A percentile compares a stretch with the other conserved stretches of the same genome.
phyloP scores from a whole-genome alignment of 371 early-diverging fungal species.

The Circinella minor region DNA sequence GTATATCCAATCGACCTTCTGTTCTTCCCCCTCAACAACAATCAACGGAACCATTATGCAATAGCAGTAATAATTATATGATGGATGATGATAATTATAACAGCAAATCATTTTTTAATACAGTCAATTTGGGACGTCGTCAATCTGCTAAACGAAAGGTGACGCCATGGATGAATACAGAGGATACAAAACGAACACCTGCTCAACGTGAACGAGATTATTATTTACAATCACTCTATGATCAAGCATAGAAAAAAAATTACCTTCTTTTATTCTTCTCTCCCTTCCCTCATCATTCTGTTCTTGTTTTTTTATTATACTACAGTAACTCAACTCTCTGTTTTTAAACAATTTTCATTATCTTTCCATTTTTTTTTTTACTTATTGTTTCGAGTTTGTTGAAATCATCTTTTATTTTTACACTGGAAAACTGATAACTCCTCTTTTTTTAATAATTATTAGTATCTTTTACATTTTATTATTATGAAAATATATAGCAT shows the following conservation, averaged over 20 bases:
- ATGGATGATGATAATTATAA: neutral
- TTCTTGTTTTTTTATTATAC: too few relatives aligned
- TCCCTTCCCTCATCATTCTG: too few relatives aligned
- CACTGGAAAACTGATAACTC: too few relatives aligned
- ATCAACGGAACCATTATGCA: neutral
- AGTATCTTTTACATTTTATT: too few relatives aligned
- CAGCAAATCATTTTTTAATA: conserved; percentile 14
- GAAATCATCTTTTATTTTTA: too few relatives aligned
- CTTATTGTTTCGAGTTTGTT: too few relatives aligned
- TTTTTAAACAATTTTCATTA: too few relatives aligned
- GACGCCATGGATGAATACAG: conserved; percentile 21
- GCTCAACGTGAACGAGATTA: conserved; percentile 37
- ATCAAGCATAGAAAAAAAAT: neutral
- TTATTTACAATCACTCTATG: conserved; percentile 21
- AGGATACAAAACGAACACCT: conserved; percentile 23
- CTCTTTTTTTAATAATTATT: too few relatives aligned
- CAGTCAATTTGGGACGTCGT: conserved; percentile 14
- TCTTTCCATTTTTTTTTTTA: too few relatives aligned
- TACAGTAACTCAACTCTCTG: too few relatives aligned
- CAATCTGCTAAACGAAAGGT: conserved; percentile 11
- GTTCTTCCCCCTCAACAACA: neutral
- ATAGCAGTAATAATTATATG: neutral
- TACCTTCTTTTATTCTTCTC: neutral
- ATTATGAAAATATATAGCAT: too few relatives aligned
- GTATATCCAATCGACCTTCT: conserved; percentile 9